These are phyloP conservation scores for Punica granatum DNA, from an alignment of 345 rosid genomes.

Conservation along the genomic window DNA sequence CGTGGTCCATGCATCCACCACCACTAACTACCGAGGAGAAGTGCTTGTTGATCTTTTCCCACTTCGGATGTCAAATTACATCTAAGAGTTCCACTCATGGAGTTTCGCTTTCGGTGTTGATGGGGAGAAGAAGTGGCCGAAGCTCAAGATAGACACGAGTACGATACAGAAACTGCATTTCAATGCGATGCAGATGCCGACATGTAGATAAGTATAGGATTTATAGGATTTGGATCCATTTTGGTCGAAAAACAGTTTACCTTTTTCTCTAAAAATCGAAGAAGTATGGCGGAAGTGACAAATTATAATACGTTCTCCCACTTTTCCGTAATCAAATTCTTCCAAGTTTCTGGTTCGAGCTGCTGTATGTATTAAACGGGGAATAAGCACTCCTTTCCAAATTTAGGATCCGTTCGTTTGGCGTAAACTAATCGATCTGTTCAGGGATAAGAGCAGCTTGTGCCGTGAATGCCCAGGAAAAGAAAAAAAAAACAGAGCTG, in stretches of 20 bases:
- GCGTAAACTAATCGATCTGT: neutral
- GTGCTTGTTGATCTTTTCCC: neutral
- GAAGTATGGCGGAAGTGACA: no score
- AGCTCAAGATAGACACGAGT: neutral
- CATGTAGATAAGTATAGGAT: neutral
- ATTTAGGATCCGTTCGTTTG: neutral
- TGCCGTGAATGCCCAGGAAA: neutral
- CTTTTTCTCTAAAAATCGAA: no score
- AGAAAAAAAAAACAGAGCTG: neutral
- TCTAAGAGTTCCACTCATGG: neutral
- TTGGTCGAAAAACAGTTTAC: neutral
- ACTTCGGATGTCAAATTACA: neutral
- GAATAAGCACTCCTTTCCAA: neutral
- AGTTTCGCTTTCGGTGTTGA: neutral
- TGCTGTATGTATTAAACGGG: neutral
- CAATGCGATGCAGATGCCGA: neutral
- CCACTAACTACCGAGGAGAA: neutral
- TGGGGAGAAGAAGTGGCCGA: neutral
- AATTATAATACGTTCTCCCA: no score
- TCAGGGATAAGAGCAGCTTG: neutral
- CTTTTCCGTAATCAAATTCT: neutral
- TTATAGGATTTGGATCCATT: neutral
- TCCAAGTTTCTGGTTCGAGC: neutral
- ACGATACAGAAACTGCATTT: neutral
- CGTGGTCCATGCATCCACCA: neutral